A percentile compares a stretch with the other conserved stretches of the same genome.
These are phyloP conservation scores for Leucaena leucocephala DNA, from an alignment of 306 rosid genomes.

Conservation along the genomic window DNA sequence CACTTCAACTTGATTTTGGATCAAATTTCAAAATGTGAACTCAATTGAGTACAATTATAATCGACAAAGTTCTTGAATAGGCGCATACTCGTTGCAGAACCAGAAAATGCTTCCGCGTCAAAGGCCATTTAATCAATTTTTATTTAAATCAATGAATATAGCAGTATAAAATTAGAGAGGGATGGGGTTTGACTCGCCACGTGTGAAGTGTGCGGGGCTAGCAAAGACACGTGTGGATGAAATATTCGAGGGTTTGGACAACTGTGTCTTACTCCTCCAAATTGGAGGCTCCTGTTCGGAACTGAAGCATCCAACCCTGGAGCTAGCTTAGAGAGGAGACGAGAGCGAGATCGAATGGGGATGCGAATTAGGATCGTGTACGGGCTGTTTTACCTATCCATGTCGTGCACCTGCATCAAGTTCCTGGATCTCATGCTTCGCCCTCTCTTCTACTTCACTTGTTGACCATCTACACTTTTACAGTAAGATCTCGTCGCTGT, in stretches of 20 bases:
- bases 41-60: too few relatives aligned
- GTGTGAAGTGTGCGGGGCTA: not conserved
- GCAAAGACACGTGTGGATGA: not conserved
- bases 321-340: not conserved
- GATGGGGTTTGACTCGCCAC: not conserved
- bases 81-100: too few relatives aligned
- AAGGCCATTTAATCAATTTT: too few relatives aligned
- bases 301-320: not conserved
- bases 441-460: constrained; percentile 50
- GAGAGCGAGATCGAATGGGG: not conserved
- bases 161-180: not conserved
- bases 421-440: constrained; percentile 53
- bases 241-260: not conserved
- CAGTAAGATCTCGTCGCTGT: not conserved
- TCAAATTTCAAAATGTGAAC: not conserved
- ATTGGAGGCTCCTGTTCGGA: not conserved
- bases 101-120: too few relatives aligned
- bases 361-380: constrained; percentile 50
- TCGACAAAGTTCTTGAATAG: too few relatives aligned
- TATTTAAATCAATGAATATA: not conserved
- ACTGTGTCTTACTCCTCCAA: not conserved
- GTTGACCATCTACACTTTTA: constrained; percentile 12
- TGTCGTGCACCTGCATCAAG: constrained; percentile 52
- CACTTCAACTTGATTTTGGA: not conserved
- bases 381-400: constrained; percentile 55